Evolutionary conservation across 768 basidiomycete species (phyloP).

Genomic region (Grammothele lineata): DNA sequence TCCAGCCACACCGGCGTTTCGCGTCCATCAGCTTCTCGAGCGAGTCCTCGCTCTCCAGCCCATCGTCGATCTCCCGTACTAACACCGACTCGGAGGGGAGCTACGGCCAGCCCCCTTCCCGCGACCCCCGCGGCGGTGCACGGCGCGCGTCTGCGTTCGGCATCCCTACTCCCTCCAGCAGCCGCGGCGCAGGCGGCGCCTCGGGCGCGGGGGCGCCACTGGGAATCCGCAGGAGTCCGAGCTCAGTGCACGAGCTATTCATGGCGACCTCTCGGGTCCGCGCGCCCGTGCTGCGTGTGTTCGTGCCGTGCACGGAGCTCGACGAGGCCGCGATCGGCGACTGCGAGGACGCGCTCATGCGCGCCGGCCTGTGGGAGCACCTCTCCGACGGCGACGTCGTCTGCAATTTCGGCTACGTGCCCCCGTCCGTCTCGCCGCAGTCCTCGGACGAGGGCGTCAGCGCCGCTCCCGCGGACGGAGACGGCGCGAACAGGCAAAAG

Average conservation of each 20-base stretch:
- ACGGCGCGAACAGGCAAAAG: conserved; percentile 15
- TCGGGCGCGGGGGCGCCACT: conserved; percentile 19
- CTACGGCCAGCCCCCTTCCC: not conserved
- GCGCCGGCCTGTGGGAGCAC: conserved; percentile 65
- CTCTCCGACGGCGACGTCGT: conserved; percentile 75
- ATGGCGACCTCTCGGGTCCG: conserved; percentile 57
- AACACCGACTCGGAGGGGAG: conserved; percentile 17
- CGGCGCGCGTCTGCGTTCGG: too few relatives aligned
- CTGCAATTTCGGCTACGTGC: conserved; percentile 75
- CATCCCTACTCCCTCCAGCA: conserved; percentile 6
- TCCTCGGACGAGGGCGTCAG: conserved; percentile 17
- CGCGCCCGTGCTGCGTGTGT: conserved; percentile 72
- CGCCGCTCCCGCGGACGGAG: conserved; percentile 14
- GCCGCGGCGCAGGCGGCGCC: not conserved
- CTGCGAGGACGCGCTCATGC: conserved; percentile 69
- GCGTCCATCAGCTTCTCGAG: conserved; percentile 42
- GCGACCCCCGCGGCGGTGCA: conserved; percentile 1
- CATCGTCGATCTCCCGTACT: conserved; percentile 21
- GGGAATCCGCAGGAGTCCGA: conserved; percentile 17
- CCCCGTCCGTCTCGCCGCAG: conserved; percentile 36
- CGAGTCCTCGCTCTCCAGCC: conserved; percentile 40
- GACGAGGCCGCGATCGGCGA: conserved; percentile 42
- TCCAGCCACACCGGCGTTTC: conserved; percentile 37
- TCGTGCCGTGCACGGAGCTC: conserved; percentile 63
- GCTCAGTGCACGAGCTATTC: conserved; percentile 51